Evolutionary conservation across 2,329 filamentous ascomycete genomes (phyloP).

Genomic region (Cladophialophora carrionii): DNA sequence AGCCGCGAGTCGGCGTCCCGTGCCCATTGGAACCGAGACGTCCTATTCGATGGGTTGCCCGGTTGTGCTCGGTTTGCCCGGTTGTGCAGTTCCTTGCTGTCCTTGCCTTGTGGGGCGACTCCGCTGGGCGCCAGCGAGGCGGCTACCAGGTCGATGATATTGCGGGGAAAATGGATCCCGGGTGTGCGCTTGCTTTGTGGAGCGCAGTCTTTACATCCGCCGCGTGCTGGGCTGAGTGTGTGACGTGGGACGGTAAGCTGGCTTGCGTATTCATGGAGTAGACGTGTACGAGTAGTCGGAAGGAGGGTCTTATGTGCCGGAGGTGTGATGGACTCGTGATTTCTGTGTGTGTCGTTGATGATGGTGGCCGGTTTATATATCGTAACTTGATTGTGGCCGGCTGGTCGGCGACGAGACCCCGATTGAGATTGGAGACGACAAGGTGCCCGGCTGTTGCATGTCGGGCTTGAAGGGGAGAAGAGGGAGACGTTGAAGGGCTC

Average conservation of each 20-base stretch:
- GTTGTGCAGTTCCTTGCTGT: background rate
- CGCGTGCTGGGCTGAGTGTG: too few species aligned
- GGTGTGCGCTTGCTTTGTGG: too few species aligned
- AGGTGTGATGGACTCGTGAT: too few species aligned
- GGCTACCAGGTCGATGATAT: background rate
- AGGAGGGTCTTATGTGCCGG: too few species aligned
- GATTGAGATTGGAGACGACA: background rate
- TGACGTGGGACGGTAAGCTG: too few species aligned
- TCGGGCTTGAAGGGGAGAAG: background rate
- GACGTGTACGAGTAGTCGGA: too few species aligned
- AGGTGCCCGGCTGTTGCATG: background rate
- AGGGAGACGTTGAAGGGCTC: too few species aligned
- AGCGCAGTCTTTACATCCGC: background rate
- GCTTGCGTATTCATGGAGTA: too few species aligned
- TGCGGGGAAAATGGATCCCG: background rate
- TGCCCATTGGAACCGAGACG: background rate
- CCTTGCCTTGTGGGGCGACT: background rate
- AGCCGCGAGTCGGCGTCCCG: background rate
- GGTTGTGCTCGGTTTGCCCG: background rate
- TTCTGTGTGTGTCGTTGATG: background rate
- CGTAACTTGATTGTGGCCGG: too few species aligned
- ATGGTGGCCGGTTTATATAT: too few species aligned
- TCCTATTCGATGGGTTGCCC: background rate
- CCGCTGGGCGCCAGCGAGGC: background rate
- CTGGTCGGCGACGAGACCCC: too few species aligned